These are phyloP conservation scores for Spongiforma sp. DNA, from an alignment of 1,284 basidiomycete species.

Conservation along the genomic window DNA sequence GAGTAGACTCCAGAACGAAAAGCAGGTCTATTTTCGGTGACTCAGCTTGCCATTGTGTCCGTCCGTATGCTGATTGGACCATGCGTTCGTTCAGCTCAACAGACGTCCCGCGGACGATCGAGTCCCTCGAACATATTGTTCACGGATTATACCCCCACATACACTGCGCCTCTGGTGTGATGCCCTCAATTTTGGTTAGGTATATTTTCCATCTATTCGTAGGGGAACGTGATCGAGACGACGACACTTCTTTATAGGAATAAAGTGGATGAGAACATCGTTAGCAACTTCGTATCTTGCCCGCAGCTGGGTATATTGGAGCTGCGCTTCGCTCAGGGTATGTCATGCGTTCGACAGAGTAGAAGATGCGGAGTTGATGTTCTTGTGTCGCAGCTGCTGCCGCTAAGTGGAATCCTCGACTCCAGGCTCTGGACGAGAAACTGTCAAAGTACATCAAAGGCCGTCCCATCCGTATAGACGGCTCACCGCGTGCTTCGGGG, in stretches of 20 bases:
- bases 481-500: constrained; percentile 77
- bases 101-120: constrained; percentile 78
- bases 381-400: constrained; percentile 59
- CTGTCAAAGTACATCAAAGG: constrained; percentile 76
- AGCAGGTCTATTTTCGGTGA: constrained; percentile 68
- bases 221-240: not conserved
- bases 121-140: constrained; percentile 76
- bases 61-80: not conserved
- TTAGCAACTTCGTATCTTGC: constrained; percentile 73
- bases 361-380: constrained; percentile 4
- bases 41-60: constrained; percentile 1
- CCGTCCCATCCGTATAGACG: constrained; percentile 73
- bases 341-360: constrained; percentile 2
- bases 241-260: constrained; percentile 48
- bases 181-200: constrained; percentile 65
- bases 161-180: constrained; percentile 49
- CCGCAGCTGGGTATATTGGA: constrained; percentile 67
- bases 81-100: constrained; percentile 50
- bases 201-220: constrained; percentile 38
- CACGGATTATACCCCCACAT: constrained; percentile 70
- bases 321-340: constrained; percentile 67
- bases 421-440: constrained; percentile 67
- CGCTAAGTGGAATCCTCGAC: constrained; percentile 63
- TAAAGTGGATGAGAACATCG: constrained; percentile 73
- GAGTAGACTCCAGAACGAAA: constrained; percentile 50